Evolutionary conservation across 2,329 filamentous ascomycete genomes (phyloP).

Genomic region (Tolypocladium sp.): DNA sequence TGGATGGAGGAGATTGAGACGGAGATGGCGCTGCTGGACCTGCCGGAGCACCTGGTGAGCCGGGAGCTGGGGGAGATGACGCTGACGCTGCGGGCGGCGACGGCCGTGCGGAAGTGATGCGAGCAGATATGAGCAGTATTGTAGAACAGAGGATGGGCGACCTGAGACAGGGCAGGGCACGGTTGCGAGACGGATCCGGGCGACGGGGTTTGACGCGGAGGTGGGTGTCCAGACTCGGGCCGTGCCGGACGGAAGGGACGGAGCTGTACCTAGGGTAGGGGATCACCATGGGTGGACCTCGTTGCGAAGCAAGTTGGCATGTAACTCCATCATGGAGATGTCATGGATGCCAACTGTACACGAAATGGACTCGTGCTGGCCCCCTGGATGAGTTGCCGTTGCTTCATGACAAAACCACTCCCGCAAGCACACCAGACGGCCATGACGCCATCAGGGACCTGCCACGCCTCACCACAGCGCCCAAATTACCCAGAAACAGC

Average conservation of each 20-base stretch:
- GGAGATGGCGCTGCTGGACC: conserved; percentile 1
- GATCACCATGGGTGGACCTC: too few species aligned
- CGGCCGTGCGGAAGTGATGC: neutral
- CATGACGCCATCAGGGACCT: too few species aligned
- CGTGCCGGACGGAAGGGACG: neutral
- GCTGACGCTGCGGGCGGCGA: conserved; percentile 3
- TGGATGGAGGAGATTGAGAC: conserved; percentile 9
- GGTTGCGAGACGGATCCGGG: neutral
- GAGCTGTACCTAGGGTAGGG: too few species aligned
- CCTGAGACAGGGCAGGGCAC: neutral
- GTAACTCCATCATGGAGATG: too few species aligned
- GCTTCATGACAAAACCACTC: too few species aligned
- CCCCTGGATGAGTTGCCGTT: too few species aligned
- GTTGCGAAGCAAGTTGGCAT: too few species aligned
- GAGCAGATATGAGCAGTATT: neutral
- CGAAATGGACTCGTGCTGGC: too few species aligned
- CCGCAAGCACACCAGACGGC: too few species aligned
- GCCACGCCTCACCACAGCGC: too few species aligned
- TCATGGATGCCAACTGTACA: too few species aligned
- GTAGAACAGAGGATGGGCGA: neutral
- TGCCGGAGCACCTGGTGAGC: conserved; percentile 5
- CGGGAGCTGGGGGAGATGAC: conserved; percentile 1
- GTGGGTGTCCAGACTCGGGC: neutral
- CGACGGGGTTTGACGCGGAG: neutral
- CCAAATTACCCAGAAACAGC: too few species aligned